Percentiles rank a stretch among this genome's conserved stretches.
These are phyloP conservation scores for Boechera retrofracta DNA, from an alignment of 345 rosid genomes.

Conservation along the genomic window DNA sequence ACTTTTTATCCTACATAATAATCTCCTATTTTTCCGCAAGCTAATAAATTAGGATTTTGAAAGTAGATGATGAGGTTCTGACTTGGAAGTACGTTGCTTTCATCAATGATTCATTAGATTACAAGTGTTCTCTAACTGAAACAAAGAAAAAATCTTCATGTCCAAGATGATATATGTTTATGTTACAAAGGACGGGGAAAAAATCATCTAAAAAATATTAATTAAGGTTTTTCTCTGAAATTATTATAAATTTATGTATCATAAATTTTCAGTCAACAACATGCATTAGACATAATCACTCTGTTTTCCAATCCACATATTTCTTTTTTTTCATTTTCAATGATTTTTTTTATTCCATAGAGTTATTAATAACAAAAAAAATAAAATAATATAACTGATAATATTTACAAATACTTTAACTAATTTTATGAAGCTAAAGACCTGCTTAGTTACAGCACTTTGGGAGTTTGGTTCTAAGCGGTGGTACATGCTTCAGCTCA, in stretches of 20 bases:
- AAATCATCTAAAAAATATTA: too few species aligned
- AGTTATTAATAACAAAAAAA: neutral
- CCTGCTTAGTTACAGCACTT: neutral
- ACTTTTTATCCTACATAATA: neutral
- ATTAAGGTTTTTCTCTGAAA: too few species aligned
- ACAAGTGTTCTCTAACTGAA: slow-evolving; percentile 1
- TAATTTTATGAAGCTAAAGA: neutral
- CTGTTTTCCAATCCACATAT: neutral
- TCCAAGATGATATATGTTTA: neutral
- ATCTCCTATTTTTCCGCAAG: neutral
- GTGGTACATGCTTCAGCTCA: neutral
- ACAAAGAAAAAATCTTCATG: neutral
- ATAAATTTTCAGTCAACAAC: too few species aligned
- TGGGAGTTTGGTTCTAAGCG: neutral
- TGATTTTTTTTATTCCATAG: neutral
- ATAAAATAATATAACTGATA: neutral
- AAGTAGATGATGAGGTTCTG: neutral
- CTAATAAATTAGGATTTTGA: neutral
- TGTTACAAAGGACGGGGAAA: neutral
- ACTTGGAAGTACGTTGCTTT: neutral
- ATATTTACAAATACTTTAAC: neutral
- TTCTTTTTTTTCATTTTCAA: neutral
- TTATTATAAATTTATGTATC: too few species aligned
- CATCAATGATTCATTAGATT: neutral
- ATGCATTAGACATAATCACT: neutral